Evolutionary conservation across 257 asterid species (phyloP).

Genomic region (Solanum habrochaites): DNA sequence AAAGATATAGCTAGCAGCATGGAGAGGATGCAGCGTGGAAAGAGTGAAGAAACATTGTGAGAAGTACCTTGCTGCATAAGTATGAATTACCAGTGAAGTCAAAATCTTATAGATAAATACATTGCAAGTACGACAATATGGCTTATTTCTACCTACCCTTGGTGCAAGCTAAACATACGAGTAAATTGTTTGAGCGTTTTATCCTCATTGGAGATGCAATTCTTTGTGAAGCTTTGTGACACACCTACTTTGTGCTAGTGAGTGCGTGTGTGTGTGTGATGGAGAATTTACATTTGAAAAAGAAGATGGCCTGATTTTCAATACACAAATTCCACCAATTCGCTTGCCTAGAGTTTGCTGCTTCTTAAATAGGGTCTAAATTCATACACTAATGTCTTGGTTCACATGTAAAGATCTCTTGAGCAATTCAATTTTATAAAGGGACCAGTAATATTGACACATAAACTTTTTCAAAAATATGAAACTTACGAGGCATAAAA

Average conservation of each 20-base stretch:
- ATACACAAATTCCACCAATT: background rate
- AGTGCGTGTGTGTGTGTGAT: background rate
- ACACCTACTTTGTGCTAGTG: background rate
- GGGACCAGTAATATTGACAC: background rate
- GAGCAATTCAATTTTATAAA: background rate
- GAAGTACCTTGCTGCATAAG: background rate
- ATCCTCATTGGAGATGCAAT: background rate
- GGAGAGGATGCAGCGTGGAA: background rate
- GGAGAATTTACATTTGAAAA: background rate
- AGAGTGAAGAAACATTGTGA: background rate
- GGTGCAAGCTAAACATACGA: background rate
- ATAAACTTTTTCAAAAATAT: background rate
- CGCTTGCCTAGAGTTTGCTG: background rate
- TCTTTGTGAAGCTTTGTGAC: background rate
- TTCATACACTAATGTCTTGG: background rate
- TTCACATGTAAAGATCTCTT: background rate
- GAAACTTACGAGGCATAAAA: conserved; percentile 74
- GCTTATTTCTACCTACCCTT: background rate
- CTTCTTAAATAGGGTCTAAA: background rate
- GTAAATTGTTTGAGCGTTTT: background rate
- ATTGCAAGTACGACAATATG: background rate
- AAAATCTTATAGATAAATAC: background rate
- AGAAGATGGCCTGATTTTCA: background rate
- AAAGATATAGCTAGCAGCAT: background rate
- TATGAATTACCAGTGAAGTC: background rate